These are phyloP conservation scores for Calonectria pseudoreteaudii DNA, from an alignment of 2,329 filamentous ascomycete genomes.

Conservation along the genomic window DNA sequence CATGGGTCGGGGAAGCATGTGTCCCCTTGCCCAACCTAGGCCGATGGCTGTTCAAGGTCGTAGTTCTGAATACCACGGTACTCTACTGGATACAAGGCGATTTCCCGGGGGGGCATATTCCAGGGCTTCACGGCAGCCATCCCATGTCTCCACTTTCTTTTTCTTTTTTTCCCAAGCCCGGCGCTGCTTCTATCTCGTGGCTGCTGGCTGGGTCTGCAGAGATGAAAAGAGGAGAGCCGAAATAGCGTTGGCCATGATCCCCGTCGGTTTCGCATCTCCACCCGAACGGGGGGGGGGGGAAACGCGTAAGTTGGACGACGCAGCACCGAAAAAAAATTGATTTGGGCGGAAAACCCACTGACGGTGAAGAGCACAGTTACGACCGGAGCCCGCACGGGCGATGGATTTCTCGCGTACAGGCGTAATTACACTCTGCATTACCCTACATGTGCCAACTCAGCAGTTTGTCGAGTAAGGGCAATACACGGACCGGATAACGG, in stretches of 20 bases:
- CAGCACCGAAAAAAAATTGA: not conserved
- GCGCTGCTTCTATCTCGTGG: not conserved
- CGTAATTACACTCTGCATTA: slow-evolving; percentile 15
- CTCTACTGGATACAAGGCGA: not conserved
- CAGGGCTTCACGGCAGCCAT: not conserved
- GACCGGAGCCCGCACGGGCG: not conserved
- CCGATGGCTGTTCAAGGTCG: not conserved
- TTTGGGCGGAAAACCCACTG: slow-evolving; percentile 5
- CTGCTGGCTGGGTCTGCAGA: slow-evolving; percentile 16
- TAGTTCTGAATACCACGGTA: not conserved
- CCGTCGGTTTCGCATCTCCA: slow-evolving; percentile 4
- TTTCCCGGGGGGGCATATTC: not conserved
- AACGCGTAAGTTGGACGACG: slow-evolving; percentile 15
- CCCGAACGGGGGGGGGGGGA: not conserved
- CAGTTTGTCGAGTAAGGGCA: not conserved
- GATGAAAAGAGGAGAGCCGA: slow-evolving; percentile 26
- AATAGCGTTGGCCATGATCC: slow-evolving; percentile 8
- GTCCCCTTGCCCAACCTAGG: not conserved
- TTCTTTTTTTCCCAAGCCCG: not conserved
- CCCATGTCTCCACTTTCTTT: slow-evolving; percentile 2
- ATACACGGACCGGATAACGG: slow-evolving; percentile 3
- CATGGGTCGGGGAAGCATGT: not conserved
- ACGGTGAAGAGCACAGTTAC: slow-evolving; percentile 6
- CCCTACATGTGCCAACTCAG: slow-evolving; percentile 8
- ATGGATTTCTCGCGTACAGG: not conserved